Evolutionary conservation across 1,139 yeast species (phyloP), one percentile per base, ranked within the genome.

Genomic region (Citeromyces siamensis): DNA sequence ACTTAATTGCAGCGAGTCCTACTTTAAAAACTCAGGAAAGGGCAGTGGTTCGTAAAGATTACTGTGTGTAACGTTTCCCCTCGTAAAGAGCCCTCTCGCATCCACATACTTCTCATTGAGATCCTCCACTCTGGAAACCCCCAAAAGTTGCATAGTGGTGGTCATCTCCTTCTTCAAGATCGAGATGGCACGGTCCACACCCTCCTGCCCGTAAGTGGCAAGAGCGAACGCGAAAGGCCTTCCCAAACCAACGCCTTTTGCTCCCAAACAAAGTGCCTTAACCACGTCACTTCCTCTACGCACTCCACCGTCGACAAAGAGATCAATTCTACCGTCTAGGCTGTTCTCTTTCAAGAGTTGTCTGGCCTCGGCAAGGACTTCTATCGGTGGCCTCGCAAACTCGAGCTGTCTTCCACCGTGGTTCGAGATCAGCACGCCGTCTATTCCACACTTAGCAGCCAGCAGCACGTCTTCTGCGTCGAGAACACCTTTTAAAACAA

Each of bases 351-450:
- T 69, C 58, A 78, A 53, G 2, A 62, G 52, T 14, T 80, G 80
- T 60, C 68, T 70, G 13, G 75, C 66, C 48, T 77, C 83, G 1
- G 79, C 77, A 35, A 79, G 58, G 2, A 77, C 72, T 52, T 79
- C 85, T 22, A 79, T 59, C 8, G 86, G 83, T 0, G 84, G 76
- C 47, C 71, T 68, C 1, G 82, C 62, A 46, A 66, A 76, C 46
- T 79, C 88, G 40, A 79, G 57, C 50, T 79, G 86, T 44, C 88
- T 60, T 37, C 88, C 88, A 40, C 88, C 88, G 51, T 79, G 86
- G 47, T 78, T 78, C 5, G 85, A 76, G 22, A 79, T 50, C 1
- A 79, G 68, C 31, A 77, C 66, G 6, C 82, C 83, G 33, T 70
- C 72, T 35, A 73, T 66, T 0, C 78, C 78, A 41, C 67, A 50